Percentiles rank a stretch among this genome's conserved stretches.
Evolutionary conservation across 192 early-diverging fungal species (phyloP).

Genomic region (Pecoramyces ruminantium): DNA sequence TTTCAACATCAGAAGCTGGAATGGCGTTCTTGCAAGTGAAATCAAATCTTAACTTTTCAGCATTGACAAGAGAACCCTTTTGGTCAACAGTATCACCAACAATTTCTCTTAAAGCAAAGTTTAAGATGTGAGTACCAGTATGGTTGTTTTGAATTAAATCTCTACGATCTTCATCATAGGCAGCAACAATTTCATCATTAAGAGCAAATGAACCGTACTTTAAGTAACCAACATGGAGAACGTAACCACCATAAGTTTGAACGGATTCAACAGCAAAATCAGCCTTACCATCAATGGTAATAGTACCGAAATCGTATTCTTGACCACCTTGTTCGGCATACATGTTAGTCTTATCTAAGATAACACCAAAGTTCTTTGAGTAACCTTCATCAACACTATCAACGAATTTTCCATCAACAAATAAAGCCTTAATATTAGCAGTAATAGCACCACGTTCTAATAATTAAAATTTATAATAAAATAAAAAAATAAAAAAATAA

Average conservation of each 20-base stretch:
- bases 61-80: slow-evolving; percentile 86
- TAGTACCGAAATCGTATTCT: slow-evolving; percentile 76
- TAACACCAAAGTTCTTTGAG: slow-evolving; percentile 57
- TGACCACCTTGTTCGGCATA: slow-evolving; percentile 97
- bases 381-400: slow-evolving; percentile 20
- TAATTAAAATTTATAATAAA: background rate
- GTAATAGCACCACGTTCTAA: slow-evolving; percentile 35
- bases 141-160: slow-evolving; percentile 90
- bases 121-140: slow-evolving; percentile 87
- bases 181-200: slow-evolving; percentile 50
- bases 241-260: slow-evolving; percentile 85
- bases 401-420: slow-evolving; percentile 28
- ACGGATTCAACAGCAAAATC: slow-evolving; percentile 87
- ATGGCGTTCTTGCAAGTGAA: slow-evolving; percentile 65
- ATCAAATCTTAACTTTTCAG: slow-evolving; percentile 94
- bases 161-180: slow-evolving; percentile 77
- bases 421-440: slow-evolving; percentile 67
- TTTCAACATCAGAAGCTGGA: slow-evolving; percentile 42
- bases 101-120: slow-evolving; percentile 78
- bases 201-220: slow-evolving; percentile 67
- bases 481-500: slow-evolving; percentile 4
- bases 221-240: slow-evolving; percentile 87
- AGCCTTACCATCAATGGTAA: slow-evolving; percentile 61
- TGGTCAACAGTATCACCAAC: slow-evolving; percentile 71
- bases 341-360: slow-evolving; percentile 91